Evolutionary conservation across 768 basidiomycete species (phyloP), one percentile per base, ranked within the genome.

Genomic region (Multifurca ochricompacta): DNA sequence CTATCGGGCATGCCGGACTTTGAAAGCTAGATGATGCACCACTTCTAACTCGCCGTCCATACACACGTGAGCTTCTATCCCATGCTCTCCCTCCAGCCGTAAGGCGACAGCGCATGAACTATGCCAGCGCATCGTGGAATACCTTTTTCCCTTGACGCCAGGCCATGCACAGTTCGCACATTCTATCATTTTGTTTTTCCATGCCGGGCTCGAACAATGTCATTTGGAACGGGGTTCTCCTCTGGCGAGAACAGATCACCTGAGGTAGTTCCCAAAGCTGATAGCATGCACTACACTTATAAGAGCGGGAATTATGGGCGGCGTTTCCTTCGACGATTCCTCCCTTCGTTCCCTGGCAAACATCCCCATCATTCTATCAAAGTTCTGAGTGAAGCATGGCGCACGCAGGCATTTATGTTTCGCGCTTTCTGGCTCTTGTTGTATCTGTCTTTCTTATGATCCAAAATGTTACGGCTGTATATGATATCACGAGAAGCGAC

Each of bases 401-500:
- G n/a, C 18, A 19, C 30, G 2, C 30, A 7, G 44, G 44, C 30
- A 4, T 7, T n/a, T 21, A 18, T 9, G 9, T 8, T 31, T 31
- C 30, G 10, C 44, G 23, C 30, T 27, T 45, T 45, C 30, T 45
- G 30, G 44, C 30, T 10, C 13, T 45, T 45, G 28, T 18, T 13
- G 30, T 45, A 3, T 6, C 44, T 11, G 18, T n/a, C 18, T 19
- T 45, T 5, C 18, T 18, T 31, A 18, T 18, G 18, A 18, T 27
- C 2, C 14, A 16, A 14, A 14, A 8, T 16, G 4, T 40, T 14
- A 3, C 9, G 2, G 13, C 58, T 45, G 81, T 78, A 16, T 85
- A 80, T 63, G 80, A 83, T 67, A 77, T 76, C 60, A 72, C 70
- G 56, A 73, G 81, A 42, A 81, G 72, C 63, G 84, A 85, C 66